Conservation (phyloP, 2,329 filamentous ascomycete genomes). For the Beauveria scarabaeidicola region DNA sequence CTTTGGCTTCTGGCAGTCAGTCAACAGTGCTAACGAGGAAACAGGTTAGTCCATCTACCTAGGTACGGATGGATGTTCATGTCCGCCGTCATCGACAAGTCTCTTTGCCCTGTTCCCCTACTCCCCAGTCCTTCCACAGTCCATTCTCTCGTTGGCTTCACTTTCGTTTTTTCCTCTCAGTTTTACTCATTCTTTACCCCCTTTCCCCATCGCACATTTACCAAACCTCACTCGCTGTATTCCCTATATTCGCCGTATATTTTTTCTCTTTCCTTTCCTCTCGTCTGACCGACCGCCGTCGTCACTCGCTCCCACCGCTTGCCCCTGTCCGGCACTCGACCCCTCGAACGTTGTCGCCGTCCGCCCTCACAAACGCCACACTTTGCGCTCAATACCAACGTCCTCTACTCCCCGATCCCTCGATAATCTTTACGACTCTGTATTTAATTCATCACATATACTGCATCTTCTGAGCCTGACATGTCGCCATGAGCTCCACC, state of each 20-base stretch:
- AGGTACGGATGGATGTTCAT: too few species aligned
- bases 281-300: neutral
- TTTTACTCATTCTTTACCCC: neutral
- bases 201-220: neutral
- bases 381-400: neutral
- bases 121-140: neutral
- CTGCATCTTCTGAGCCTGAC: constrained; percentile 7
- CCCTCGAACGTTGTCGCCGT: constrained; percentile 1
- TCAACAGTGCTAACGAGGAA: too few species aligned
- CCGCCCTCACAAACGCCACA: neutral
- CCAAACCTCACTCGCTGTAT: neutral
- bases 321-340: constrained; percentile 1
- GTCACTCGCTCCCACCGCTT: neutral
- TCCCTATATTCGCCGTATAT: neutral
- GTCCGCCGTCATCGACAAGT: too few species aligned
- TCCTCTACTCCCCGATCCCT: neutral
- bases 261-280: neutral
- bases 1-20: too few species aligned
- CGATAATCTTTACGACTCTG: neutral
- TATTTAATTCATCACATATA: neutral
- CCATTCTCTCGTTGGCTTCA: neutral
- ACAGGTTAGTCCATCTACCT: neutral
- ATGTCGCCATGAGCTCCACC: constrained; percentile 30
- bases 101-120: neutral
- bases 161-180: neutral